Conservation (phyloP, 257 asterid species). For the Marsdenia floribunda region DNA sequence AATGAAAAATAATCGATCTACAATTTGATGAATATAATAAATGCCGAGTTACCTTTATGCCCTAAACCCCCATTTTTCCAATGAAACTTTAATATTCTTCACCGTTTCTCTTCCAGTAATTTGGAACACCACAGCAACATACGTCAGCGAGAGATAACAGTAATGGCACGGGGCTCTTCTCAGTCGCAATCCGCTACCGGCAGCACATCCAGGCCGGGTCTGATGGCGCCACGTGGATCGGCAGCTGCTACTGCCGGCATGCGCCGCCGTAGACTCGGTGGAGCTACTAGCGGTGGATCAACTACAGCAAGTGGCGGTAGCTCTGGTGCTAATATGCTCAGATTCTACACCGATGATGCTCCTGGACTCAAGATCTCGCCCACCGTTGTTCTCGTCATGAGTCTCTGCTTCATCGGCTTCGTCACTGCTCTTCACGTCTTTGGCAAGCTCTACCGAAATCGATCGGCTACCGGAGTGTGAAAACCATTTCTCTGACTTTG, state of each 20-base stretch:
- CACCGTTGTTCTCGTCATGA: constrained; percentile 58
- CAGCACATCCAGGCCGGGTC: constrained; percentile 39
- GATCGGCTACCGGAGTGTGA: constrained; percentile 33
- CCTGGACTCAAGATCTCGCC: constrained; percentile 67
- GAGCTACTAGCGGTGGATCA: constrained; percentile 27
- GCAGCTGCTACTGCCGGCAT: constrained; percentile 58
- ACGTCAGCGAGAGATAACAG: too few species aligned
- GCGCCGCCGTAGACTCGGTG: constrained; percentile 51
- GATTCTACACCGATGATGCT: constrained; percentile 65
- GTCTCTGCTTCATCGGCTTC: constrained; percentile 65
- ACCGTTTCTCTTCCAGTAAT: too few species aligned
- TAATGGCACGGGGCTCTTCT: constrained; percentile 53
- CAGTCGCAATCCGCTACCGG: constrained; percentile 51
- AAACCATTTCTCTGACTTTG: neutral
- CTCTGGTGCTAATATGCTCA: constrained; percentile 47
- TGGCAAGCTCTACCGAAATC: constrained; percentile 52
- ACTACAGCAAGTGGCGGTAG: constrained; percentile 20
- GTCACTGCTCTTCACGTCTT: constrained; percentile 58
- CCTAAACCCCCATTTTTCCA: too few species aligned
- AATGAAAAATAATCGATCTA: neutral
- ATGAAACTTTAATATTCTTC: neutral
- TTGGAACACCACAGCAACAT: too few species aligned
- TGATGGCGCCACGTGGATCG: constrained; percentile 45
- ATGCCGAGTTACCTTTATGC: neutral
- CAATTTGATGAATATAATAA: neutral